Conservation (phyloP, 805 yeast genomes). For the Geotrichum ghanense region DNA sequence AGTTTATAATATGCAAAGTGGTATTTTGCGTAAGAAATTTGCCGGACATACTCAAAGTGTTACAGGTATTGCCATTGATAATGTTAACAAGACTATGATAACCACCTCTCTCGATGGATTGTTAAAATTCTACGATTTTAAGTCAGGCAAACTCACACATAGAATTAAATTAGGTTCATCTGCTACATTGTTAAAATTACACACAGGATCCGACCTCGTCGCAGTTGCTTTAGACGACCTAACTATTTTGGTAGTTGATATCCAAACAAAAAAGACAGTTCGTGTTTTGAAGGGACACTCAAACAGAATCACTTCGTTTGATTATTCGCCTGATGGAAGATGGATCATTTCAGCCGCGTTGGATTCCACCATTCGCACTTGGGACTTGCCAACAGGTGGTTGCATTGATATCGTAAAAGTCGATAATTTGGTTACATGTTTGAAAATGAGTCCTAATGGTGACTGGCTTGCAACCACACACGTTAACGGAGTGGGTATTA, state of each 20-base stretch:
- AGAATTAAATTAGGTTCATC: constrained; percentile 64
- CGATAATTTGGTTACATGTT: constrained; percentile 66
- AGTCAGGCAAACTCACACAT: constrained; percentile 55
- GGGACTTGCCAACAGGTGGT: constrained; percentile 96
- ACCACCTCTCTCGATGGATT: constrained; percentile 83
- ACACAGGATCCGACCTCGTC: constrained; percentile 69
- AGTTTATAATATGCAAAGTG: constrained; percentile 85
- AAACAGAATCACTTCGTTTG: constrained; percentile 76
- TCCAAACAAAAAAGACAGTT: constrained; percentile 67
- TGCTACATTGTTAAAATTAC: constrained; percentile 64
- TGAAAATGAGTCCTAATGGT: constrained; percentile 77
- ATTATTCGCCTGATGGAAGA: constrained; percentile 89
- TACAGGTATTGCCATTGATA: constrained; percentile 82
- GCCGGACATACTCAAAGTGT: constrained; percentile 47
- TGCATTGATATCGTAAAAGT: constrained; percentile 86
- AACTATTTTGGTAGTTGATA: constrained; percentile 72
- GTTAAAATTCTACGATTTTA: constrained; percentile 79
- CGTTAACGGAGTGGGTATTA: constrained; percentile 79
- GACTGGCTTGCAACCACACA: constrained; percentile 89
- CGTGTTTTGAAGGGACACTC: constrained; percentile 85
- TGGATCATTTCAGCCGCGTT: constrained; percentile 80
- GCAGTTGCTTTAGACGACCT: constrained; percentile 83
- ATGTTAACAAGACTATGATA: constrained; percentile 80
- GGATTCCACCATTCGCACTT: constrained; percentile 83
- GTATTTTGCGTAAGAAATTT: constrained; percentile 58